These are phyloP conservation scores for Suillus subluteus DNA, from an alignment of 768 basidiomycete species.

Conservation along the genomic window DNA sequence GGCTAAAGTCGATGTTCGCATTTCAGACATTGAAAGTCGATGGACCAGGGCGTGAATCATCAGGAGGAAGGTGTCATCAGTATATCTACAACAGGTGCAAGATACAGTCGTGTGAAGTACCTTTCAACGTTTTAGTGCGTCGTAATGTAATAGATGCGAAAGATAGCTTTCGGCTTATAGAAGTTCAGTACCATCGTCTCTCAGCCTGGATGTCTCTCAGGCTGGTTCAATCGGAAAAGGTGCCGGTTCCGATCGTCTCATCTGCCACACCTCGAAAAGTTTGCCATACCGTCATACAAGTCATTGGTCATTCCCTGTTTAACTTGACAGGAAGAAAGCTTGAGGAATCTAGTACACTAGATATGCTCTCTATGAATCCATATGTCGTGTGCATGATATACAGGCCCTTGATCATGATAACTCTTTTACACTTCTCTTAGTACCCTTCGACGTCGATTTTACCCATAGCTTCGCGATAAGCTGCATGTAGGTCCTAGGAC, in stretches of 20 bases:
- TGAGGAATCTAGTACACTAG: too few species aligned
- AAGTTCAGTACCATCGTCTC: too few species aligned
- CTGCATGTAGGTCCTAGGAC: not conserved
- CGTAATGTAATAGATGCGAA: not conserved
- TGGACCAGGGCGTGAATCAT: constrained; percentile 64
- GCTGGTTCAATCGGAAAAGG: constrained; percentile 29
- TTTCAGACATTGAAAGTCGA: constrained; percentile 66
- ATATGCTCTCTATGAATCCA: too few species aligned
- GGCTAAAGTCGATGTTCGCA: constrained; percentile 66
- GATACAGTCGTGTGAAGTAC: not conserved
- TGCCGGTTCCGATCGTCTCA: constrained; percentile 5
- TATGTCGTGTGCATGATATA: not conserved
- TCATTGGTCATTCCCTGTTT: not conserved
- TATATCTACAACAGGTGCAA: not conserved
- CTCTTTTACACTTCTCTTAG: too few species aligned
- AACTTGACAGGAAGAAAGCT: too few species aligned
- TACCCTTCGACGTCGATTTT: not conserved
- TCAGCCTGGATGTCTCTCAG: constrained; percentile 23
- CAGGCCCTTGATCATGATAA: too few species aligned
- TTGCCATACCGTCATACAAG: constrained; percentile 10
- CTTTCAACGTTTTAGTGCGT: not conserved
- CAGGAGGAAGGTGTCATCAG: not conserved
- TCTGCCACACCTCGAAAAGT: constrained; percentile 21
- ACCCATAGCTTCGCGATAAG: not conserved
- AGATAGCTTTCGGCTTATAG: not conserved